Base-by-base conservation (phyloP, 1,284 basidiomycete genomes). In the Gomphus sp. region DNA sequence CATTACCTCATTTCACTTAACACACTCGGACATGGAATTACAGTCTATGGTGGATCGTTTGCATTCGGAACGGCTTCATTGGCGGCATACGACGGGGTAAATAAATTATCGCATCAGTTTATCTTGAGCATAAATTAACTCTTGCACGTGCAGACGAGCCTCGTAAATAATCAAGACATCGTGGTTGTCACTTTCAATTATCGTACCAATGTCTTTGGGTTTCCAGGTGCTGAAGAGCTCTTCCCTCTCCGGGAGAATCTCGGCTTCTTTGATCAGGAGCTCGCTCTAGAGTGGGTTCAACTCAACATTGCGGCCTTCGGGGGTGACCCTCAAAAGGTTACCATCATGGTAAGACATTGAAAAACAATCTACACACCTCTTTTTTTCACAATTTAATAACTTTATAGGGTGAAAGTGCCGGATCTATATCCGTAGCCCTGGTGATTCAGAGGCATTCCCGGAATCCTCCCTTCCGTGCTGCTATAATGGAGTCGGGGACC, bases 241-340 rank as follows among this genome's bases (percentile, higher is more conserved):
- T 64, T 56, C 47, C 58, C 37, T 39, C 56, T 14, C 22, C 22
- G 34, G 18, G 58, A 59, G 37, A 80, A 80, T 62, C 67, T 79
- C 7, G 78, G 72, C 1, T 63, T 79, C 28, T 74, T 69, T 54
- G 78, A 80, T 60, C 71, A 79, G 55, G 64, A 75, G n/a, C 63
- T 69, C 0, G 78, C 76, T 0, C 65, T 80, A 5, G 62, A 76
- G 64, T 81, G 79, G 79, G 71, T 80, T 0, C 74, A 78, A 60
- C 63, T 66, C 1, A 78, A 80, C 61, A 80, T 80, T 50, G n/a
- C n/a, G n/a, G n/a, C n/a, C n/a, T n/a, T n/a, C n/a, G n/a, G n/a
- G n/a, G n/a, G n/a, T n/a, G n/a, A 64, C 48, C 54, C 53, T 16
- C 47, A 2, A 12, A 45, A 45, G 45, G 62, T 64, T 14, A 64